Evolutionary conservation across 352 stramenopile genomes (phyloP).

Genomic region (Aphanomyces stellatus): DNA sequence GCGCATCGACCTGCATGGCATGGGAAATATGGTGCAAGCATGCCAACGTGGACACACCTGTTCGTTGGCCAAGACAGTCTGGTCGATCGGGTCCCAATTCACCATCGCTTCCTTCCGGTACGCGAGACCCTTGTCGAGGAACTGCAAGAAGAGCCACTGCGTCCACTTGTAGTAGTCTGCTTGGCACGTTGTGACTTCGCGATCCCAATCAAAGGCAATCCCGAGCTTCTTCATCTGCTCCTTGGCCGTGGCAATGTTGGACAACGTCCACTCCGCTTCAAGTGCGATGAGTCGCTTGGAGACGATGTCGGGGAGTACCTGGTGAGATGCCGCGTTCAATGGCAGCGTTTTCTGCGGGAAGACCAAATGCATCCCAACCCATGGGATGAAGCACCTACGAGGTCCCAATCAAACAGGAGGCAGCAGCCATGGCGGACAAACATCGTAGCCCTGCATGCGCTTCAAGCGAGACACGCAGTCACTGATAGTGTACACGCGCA

Average conservation of each 20-base stretch:
- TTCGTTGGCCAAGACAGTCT: conserved; percentile 99
- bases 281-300: not conserved
- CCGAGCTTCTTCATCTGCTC: conserved; percentile 94
- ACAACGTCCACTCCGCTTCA: conserved; percentile 84
- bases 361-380: conserved; percentile 99
- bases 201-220: conserved; percentile 97
- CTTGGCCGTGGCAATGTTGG: conserved; percentile 98
- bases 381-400: conserved; percentile 95
- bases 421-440: conserved; percentile 8
- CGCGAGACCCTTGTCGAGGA: conserved; percentile 95
- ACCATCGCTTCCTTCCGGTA: conserved; percentile 95
- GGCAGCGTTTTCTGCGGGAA: conserved; percentile 99
- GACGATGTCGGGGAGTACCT: not conserved
- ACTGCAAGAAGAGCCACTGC: conserved; percentile 98
- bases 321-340: conserved; percentile 97
- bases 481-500: conserved; percentile 98
- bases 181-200: conserved; percentile 95
- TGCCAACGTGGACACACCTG: conserved; percentile 53
- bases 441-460: conserved; percentile 95
- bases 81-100: conserved; percentile 98
- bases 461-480: conserved; percentile 97
- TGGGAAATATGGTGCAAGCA: not conserved
- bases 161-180: conserved; percentile 99
- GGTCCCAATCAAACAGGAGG: not conserved
- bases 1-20: conserved; percentile 46